These are phyloP conservation scores for Fusarium falciforme DNA, from an alignment of 2,329 filamentous ascomycete species.

Conservation along the genomic window DNA sequence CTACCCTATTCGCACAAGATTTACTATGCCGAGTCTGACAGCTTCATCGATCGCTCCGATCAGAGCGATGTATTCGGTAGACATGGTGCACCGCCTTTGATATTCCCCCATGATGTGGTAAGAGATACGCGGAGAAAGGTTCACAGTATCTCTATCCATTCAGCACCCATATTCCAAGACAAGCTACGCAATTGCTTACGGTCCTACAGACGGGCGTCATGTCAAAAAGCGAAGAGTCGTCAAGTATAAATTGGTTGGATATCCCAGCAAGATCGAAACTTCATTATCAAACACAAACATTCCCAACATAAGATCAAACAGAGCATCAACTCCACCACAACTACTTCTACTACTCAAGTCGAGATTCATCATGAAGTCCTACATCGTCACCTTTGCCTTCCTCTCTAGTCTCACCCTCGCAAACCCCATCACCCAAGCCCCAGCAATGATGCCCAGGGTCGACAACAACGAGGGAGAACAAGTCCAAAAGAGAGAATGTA, in stretches of 20 bases:
- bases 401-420: neutral
- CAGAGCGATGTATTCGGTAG: neutral
- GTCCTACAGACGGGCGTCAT: neutral
- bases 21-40: neutral
- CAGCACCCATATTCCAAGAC: neutral
- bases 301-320: neutral
- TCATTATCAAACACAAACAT: neutral
- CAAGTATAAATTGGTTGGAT: neutral
- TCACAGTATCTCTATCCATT: neutral
- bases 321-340: too few relatives aligned
- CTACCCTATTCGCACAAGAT: neutral
- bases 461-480: neutral
- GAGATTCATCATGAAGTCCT: neutral
- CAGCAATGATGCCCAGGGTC: neutral
- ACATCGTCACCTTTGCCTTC: neutral
- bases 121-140: neutral
- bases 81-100: neutral
- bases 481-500: neutral
- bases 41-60: neutral
- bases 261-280: fast-evolving
- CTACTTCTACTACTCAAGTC: too few relatives aligned
- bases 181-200: neutral
- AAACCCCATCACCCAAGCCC: neutral
- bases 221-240: neutral
- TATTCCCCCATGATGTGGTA: neutral